phyloP scores from a whole-genome alignment of 352 stramenopile species.

The Phytophthora nicotianae region DNA sequence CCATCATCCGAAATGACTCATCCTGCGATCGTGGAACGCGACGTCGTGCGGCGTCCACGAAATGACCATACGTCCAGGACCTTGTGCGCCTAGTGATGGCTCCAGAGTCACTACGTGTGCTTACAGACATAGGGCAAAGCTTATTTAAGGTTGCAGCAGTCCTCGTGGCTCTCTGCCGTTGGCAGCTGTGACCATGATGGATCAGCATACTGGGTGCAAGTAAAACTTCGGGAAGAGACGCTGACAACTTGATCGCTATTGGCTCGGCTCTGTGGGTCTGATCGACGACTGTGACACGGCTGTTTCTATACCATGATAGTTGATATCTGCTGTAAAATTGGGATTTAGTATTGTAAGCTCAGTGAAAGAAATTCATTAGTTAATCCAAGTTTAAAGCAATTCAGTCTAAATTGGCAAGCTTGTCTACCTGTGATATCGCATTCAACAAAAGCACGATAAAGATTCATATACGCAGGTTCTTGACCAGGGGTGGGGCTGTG shows the following conservation, averaged over 20 bases:
- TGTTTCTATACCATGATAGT: background rate
- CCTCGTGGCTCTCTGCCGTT: background rate
- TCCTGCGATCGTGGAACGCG: background rate
- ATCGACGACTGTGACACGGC: constrained; percentile 29
- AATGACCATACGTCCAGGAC: constrained; percentile 5
- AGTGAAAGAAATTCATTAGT: background rate
- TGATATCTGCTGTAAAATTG: background rate
- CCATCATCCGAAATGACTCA: constrained; percentile 16
- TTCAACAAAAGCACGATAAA: background rate
- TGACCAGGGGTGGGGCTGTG: constrained; percentile 11
- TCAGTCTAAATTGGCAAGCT: background rate
- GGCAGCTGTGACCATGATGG: constrained; percentile 25
- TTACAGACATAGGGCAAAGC: too few relatives aligned
- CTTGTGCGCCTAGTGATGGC: constrained; percentile 17
- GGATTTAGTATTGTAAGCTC: background rate
- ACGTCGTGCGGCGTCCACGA: constrained; percentile 3
- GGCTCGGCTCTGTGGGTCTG: constrained; percentile 29
- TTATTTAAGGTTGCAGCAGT: background rate
- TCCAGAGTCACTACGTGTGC: background rate
- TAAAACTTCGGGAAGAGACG: constrained; percentile 22
- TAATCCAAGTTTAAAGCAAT: background rate
- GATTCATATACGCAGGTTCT: background rate
- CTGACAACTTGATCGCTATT: constrained; percentile 41
- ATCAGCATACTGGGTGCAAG: constrained; percentile 19
- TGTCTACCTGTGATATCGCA: background rate